Percentiles rank a stretch among this genome's conserved stretches.
Evolutionary conservation across 192 early-diverging fungal species (phyloP).

Genomic region (Phycomyces blakesleeanus): DNA sequence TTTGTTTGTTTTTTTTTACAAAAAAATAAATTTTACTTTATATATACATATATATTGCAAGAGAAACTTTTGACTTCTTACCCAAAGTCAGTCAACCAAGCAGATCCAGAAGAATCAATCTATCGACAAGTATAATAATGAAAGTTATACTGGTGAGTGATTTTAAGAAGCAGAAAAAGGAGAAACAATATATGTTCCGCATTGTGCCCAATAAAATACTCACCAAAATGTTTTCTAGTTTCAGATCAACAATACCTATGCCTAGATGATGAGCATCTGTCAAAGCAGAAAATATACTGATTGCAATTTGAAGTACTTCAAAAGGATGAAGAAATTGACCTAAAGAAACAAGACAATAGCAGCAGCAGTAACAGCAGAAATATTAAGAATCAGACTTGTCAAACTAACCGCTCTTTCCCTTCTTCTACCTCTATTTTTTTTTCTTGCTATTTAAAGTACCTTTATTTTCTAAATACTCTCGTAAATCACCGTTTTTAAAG

Average conservation of each 20-base stretch:
- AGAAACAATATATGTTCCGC: background rate
- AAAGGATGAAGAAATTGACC: constrained; percentile 1
- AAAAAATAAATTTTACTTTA: background rate
- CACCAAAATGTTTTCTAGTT: constrained; percentile 24
- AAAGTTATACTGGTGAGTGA: background rate
- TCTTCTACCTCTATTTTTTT: background rate
- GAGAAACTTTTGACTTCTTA: background rate
- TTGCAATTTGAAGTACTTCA: constrained; percentile 12
- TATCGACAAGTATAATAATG: background rate
- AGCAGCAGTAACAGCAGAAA: no score
- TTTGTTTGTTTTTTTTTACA: background rate
- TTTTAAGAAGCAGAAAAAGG: background rate
- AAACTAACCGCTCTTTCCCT: no score
- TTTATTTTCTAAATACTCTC: constrained; percentile 13
- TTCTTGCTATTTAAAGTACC: constrained; percentile 6
- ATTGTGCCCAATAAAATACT: background rate
- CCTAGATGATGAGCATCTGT: constrained; percentile 7
- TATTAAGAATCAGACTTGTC: no score
- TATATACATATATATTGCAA: background rate
- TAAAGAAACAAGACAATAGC: background rate
- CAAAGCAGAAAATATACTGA: constrained; percentile 22
- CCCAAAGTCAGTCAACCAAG: constrained; percentile 26
- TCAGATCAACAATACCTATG: constrained; percentile 25
- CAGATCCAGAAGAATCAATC: constrained; percentile 21
- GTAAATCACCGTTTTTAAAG: constrained; percentile 7